Base-by-base conservation (phyloP, 83 land plant species). In the Picea engelmannii region DNA sequence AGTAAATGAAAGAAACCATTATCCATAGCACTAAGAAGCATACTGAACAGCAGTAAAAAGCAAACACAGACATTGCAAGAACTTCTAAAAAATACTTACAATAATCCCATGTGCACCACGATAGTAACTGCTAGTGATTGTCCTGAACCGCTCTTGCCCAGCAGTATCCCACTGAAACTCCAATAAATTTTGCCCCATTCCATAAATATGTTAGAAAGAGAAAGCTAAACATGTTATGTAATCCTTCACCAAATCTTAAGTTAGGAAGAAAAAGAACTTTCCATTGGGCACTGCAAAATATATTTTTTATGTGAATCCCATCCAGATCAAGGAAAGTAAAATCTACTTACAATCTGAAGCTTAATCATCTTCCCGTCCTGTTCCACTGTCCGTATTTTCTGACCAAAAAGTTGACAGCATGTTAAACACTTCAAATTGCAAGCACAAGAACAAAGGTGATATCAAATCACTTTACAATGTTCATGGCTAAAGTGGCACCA, bases 291-390 rank as follows among this genome's bases (percentile, higher is more conserved):
- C 80, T 13, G 7, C 5, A 40, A 64, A 25, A 31, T 12, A 17
- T 78, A 25, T 59, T 42, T 13, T 80, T 6, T 13, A 25, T 18
- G 20, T 15, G 17, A 20, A 6, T 25, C n/a, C 7, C 9, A 13
- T 80, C 6, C 68, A 42, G 35, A 80, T 62, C 74, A 31, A 62
- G 11, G 76, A 59, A 31, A 62, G 47, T 40, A 80, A 70, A 52
- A 11, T 59, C 6, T 23, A 87, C 93, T 89, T 78, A 92, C 96
- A 83, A 95, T 95, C 78, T 95, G 97, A 40, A 94, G 98, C 86
- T 95, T 95, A 76, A 95, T 95, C 62, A 96, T 95, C 83, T 95
- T 95, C 42, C 93, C 96, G 82, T 95, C 98, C 88, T 94, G 94
- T 80, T 93, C 98, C 73, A 95, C 98, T 49, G 94, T 93, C 18